Percentiles rank a stretch among this genome's conserved stretches.
Conservation (phyloP, 805 yeast genomes). For the Pichia rugopelliculosa region DNA sequence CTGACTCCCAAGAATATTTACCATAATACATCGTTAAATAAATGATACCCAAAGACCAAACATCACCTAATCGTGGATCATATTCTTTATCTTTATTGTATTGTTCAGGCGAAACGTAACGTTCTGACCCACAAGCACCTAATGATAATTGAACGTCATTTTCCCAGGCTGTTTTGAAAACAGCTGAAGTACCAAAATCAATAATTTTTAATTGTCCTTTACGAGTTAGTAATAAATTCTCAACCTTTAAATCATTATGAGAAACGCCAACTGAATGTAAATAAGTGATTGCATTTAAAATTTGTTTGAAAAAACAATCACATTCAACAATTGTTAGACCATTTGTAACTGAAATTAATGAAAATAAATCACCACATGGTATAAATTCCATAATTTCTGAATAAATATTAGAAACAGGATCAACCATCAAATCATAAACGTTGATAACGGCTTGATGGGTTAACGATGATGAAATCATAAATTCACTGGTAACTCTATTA, state of each 20-base stretch:
- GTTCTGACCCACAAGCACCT: slow-evolving; percentile 85
- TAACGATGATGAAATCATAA: slow-evolving; percentile 74
- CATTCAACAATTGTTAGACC: slow-evolving; percentile 59
- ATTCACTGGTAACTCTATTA: slow-evolving; percentile 80
- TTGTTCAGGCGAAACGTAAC: slow-evolving; percentile 92
- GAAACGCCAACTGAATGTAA: slow-evolving; percentile 92
- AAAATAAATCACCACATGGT: slow-evolving; percentile 75
- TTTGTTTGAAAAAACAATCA: slow-evolving; percentile 86
- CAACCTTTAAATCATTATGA: slow-evolving; percentile 89
- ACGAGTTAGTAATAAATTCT: slow-evolving; percentile 65
- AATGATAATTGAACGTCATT: slow-evolving; percentile 54
- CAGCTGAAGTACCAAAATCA: slow-evolving; percentile 90
- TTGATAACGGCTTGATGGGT: slow-evolving; percentile 71
- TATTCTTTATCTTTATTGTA: slow-evolving; percentile 45
- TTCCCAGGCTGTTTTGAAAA: slow-evolving; percentile 88
- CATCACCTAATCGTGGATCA: slow-evolving; percentile 76
- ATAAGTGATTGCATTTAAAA: slow-evolving; percentile 71
- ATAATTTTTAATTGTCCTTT: slow-evolving; percentile 62
- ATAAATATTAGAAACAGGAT: slow-evolving; percentile 59
- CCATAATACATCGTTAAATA: slow-evolving; percentile 56
- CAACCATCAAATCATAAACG: slow-evolving; percentile 73
- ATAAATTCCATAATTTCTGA: slow-evolving; percentile 95
- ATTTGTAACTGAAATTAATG: slow-evolving; percentile 45
- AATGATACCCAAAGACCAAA: slow-evolving; percentile 83
- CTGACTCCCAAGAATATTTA: slow-evolving; percentile 31